Conservation (phyloP, 2,329 filamentous ascomycete species). For the Cladophialophora immunda region DNA sequence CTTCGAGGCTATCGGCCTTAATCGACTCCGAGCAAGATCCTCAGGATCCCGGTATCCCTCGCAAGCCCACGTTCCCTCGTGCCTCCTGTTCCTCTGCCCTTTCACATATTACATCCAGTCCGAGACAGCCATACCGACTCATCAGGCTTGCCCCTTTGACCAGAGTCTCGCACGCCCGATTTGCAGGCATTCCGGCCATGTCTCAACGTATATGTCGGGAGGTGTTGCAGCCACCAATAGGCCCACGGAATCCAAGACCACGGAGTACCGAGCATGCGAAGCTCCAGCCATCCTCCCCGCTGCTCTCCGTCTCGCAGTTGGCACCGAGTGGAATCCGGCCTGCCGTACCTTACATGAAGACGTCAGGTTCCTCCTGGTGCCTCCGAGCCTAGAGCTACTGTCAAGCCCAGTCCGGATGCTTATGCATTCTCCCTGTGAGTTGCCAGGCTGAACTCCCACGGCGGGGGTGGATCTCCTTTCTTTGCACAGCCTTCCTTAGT, state of each 20-base stretch:
- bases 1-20: background rate
- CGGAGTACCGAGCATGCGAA: background rate
- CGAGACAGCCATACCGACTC: conserved; percentile 1
- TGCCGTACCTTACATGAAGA: conserved; percentile 6
- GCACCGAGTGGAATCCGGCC: background rate
- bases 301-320: background rate
- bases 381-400: background rate
- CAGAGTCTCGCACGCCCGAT: background rate
- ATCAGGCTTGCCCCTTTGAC: background rate
- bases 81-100: background rate
- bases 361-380: background rate
- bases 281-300: background rate
- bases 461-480: background rate
- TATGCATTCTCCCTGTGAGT: background rate
- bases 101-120: background rate
- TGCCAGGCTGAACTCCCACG: background rate
- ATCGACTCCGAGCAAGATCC: background rate
- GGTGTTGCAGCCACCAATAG: background rate
- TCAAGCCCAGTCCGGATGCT: background rate
- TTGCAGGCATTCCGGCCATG: background rate
- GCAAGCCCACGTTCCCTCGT: background rate
- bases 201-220: background rate
- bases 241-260: background rate
- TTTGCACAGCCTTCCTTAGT: conserved; percentile 12
- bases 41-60: background rate